These are phyloP conservation scores for Aspergillus terreus DNA, from an alignment of 2,329 filamentous ascomycete species.

Conservation along the genomic window DNA sequence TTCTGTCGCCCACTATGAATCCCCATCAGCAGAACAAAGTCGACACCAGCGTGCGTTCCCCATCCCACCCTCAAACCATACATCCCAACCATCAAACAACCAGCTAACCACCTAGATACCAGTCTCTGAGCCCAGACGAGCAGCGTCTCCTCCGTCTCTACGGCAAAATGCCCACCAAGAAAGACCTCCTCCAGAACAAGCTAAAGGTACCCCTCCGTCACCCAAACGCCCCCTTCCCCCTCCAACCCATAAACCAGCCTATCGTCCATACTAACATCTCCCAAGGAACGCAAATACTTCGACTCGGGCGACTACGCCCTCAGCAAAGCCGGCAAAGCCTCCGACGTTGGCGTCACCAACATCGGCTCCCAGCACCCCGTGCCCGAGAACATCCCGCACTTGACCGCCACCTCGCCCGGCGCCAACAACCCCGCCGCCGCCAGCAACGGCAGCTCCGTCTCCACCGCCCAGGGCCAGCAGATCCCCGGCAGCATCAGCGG, in stretches of 20 bases:
- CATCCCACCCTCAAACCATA: background rate
- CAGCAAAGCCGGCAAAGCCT: constrained; percentile 94
- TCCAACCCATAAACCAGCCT: background rate
- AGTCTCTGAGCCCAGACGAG: constrained; percentile 93
- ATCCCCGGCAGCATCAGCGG: constrained; percentile 42
- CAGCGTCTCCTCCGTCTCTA: constrained; percentile 95
- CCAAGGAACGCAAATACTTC: constrained; percentile 89
- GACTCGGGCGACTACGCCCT: constrained; percentile 95
- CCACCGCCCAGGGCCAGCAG: constrained; percentile 35
- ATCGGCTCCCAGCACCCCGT: constrained; percentile 93
- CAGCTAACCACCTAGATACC: constrained; percentile 7
- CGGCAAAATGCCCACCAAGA: constrained; percentile 94
- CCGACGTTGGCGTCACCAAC: constrained; percentile 86
- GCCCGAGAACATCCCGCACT: constrained; percentile 91
- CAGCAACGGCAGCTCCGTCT: constrained; percentile 28
- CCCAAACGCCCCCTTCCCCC: background rate
- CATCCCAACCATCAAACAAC: constrained; percentile 7
- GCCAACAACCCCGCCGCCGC: constrained; percentile 31
- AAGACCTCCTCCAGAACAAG: constrained; percentile 95
- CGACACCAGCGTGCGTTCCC: constrained; percentile 79
- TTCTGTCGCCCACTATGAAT: constrained; percentile 64
- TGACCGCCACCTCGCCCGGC: constrained; percentile 61
- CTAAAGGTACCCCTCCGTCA: constrained; percentile 60
- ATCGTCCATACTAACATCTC: background rate
- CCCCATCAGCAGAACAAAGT: constrained; percentile 98